Evolutionary conservation across 23 red algal species (phyloP).

Genomic region (Gracilaria domingensis): DNA sequence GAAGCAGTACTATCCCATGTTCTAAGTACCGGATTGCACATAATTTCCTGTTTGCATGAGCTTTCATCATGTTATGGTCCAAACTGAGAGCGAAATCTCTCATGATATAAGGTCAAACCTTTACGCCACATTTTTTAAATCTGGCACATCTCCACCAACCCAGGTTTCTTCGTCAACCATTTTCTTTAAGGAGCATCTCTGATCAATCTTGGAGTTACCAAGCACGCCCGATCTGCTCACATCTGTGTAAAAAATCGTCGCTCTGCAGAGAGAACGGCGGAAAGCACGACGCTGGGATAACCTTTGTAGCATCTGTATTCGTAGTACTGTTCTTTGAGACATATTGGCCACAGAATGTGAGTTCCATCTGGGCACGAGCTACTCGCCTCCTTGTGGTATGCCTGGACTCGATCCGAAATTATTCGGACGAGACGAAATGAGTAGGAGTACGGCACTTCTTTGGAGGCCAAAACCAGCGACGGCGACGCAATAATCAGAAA

Average conservation of each 20-base stretch:
- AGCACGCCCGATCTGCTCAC: slow-evolving; percentile 1
- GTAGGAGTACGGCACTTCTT: not conserved
- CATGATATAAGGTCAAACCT: not conserved
- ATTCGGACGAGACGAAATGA: not conserved
- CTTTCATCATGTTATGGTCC: slow-evolving; percentile 22
- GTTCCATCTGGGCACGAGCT: slow-evolving; percentile 9
- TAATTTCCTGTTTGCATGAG: not conserved
- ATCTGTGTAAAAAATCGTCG: slow-evolving; percentile 11
- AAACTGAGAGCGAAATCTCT: slow-evolving; percentile 37
- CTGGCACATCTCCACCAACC: not conserved
- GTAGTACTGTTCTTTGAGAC: slow-evolving; percentile 4
- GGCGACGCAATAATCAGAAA: not conserved
- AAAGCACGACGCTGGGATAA: slow-evolving; percentile 10
- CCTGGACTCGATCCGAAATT: not conserved
- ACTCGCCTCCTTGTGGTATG: not conserved
- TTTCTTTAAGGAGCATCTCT: slow-evolving; percentile 10
- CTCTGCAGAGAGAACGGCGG: not conserved
- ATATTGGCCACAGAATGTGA: slow-evolving; percentile 1
- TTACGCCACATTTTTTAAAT: not conserved
- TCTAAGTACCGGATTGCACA: not conserved
- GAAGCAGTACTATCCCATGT: slow-evolving; percentile 23
- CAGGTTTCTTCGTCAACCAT: slow-evolving; percentile 10
- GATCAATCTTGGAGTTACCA: not conserved
- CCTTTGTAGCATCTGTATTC: slow-evolving; percentile 40
- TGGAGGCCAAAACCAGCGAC: not conserved